Conservation (phyloP, 2,329 filamentous ascomycete species). For the Claviceps spartinae region DNA sequence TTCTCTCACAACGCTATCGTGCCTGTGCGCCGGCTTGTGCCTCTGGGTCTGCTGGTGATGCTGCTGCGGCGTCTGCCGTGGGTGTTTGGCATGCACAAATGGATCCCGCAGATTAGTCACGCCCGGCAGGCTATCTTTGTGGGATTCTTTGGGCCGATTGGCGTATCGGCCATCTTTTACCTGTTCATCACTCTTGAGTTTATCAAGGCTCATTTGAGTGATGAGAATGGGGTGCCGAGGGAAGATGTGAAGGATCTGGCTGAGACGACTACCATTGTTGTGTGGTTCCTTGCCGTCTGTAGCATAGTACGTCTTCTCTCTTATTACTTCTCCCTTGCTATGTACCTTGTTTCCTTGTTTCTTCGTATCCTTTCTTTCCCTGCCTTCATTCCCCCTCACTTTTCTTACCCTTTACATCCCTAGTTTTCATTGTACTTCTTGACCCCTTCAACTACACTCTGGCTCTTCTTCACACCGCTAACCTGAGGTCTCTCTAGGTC, state of each 20-base stretch:
- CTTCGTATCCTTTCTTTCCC: too few species aligned
- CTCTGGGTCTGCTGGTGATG: constrained; percentile 62
- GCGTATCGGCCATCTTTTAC: constrained; percentile 83
- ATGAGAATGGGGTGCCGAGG: constrained; percentile 45
- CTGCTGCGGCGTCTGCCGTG: constrained; percentile 66
- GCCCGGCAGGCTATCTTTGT: constrained; percentile 68
- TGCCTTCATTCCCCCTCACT: too few species aligned
- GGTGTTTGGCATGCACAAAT: constrained; percentile 57
- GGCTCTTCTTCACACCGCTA: not conserved
- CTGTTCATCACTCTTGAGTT: constrained; percentile 72
- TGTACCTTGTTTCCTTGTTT: too few species aligned
- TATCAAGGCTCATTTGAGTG: constrained; percentile 35
- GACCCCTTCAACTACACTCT: too few species aligned
- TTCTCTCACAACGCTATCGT: constrained; percentile 58
- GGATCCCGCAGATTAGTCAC: constrained; percentile 67
- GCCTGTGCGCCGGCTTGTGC: constrained; percentile 58
- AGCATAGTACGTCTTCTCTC: constrained; percentile 51
- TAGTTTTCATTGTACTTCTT: not conserved
- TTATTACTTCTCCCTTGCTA: not conserved
- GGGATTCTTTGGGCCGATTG: constrained; percentile 87
- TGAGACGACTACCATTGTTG: constrained; percentile 56
- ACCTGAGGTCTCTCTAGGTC: constrained; percentile 22
- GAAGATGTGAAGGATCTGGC: constrained; percentile 51
- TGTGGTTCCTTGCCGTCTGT: constrained; percentile 78
- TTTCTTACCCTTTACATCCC: not conserved